Conservation (phyloP, 345 rosid genomes). For the Eucalyptus sp. region DNA sequence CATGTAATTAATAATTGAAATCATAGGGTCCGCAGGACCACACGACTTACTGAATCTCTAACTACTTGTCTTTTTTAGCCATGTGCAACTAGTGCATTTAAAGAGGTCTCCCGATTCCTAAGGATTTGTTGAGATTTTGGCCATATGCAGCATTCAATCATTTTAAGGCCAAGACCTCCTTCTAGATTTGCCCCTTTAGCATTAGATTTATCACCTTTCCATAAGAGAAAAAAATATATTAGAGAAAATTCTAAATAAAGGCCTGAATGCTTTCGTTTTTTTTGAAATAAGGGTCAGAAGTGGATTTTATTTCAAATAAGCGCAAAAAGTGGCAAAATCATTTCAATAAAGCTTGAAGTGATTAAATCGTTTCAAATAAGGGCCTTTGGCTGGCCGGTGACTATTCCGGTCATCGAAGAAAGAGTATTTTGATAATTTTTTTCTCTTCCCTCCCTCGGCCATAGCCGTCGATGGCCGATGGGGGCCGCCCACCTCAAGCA, state of each 20-base stretch:
- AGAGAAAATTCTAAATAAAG: no score
- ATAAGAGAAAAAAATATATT: not conserved
- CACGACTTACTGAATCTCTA: not conserved
- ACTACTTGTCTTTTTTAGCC: not conserved
- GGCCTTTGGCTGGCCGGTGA: fast-evolving
- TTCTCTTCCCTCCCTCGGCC: no score
- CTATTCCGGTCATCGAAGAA: no score
- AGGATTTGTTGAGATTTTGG: not conserved
- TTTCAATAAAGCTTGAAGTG: fast-evolving
- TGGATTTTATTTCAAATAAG: no score
- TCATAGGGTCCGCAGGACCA: not conserved
- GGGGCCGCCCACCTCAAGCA: fast-evolving
- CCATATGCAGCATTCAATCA: not conserved
- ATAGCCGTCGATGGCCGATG: no score
- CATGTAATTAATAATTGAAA: not conserved
- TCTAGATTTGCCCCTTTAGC: not conserved
- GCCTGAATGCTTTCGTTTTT: no score
- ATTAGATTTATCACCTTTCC: not conserved
- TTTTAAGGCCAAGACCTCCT: not conserved
- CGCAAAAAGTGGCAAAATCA: no score
- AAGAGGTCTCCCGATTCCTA: not conserved
- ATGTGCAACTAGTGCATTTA: not conserved
- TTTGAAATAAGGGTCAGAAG: no score
- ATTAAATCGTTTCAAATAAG: no score
- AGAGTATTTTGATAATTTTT: no score